phyloP scores from a whole-genome alignment of 176 grass and related monocot species.

The Aegilops bicornis region DNA sequence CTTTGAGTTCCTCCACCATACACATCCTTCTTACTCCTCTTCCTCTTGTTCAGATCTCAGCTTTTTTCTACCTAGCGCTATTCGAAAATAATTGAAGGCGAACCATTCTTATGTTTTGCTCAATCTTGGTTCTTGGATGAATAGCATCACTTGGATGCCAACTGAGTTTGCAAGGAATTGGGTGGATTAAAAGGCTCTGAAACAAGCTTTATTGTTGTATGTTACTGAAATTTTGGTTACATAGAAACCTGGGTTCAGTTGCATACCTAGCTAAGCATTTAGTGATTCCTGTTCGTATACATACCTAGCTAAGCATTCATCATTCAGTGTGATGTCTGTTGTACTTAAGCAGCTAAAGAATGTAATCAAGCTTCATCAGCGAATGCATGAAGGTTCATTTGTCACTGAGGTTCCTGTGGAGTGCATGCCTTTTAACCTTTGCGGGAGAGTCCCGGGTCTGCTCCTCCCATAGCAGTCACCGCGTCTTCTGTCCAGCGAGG shows the following conservation, averaged over 20 bases:
- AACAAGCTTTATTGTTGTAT: background rate
- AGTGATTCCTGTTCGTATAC: background rate
- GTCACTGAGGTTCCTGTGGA: no score
- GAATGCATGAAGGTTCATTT: no score
- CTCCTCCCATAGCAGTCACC: no score
- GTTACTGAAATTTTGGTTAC: background rate
- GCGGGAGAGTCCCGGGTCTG: no score
- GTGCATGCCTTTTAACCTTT: no score
- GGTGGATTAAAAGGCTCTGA: background rate
- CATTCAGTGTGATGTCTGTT: no score
- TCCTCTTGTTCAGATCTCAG: no score
- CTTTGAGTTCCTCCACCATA: no score
- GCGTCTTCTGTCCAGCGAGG: no score
- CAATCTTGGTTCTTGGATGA: background rate
- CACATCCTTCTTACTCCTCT: no score
- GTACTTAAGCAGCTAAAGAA: no score
- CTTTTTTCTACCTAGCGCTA: background rate
- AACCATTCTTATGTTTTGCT: background rate
- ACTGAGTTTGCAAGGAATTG: background rate
- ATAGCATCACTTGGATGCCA: background rate
- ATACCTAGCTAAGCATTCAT: background rate
- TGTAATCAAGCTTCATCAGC: no score
- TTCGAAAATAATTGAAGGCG: background rate
- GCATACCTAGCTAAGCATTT: background rate
- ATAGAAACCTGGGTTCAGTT: background rate